phyloP scores from a whole-genome alignment of 257 asterid genomes.

The Nicotiana tabacum region DNA sequence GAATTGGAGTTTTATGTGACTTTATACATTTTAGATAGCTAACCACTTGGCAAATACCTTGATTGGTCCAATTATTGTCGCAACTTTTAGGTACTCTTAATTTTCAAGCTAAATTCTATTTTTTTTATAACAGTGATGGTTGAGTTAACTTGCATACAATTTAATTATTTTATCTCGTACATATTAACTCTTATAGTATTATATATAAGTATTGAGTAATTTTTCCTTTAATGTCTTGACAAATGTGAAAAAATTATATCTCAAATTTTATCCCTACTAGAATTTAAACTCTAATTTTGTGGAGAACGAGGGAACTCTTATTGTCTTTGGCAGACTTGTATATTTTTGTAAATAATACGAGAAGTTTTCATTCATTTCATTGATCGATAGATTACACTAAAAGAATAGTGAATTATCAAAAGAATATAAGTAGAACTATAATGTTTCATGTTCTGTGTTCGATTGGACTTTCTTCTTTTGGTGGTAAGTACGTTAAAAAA shows the following conservation, averaged over 20 bases:
- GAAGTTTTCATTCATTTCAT: neutral
- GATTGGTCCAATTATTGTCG: neutral
- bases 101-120: neutral
- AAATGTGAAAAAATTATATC: neutral
- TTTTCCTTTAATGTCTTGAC: neutral
- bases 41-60: neutral
- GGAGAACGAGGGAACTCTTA: neutral
- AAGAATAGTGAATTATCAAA: neutral
- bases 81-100: neutral
- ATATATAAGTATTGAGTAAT: neutral
- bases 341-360: no score
- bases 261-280: neutral
- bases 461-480: neutral
- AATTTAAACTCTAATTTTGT: neutral
- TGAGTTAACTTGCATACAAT: neutral
- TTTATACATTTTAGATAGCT: no score
- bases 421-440: neutral
- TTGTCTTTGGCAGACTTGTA: neutral
- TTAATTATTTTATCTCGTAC: neutral
- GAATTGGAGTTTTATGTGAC: no score
- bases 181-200: neutral
- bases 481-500: neutral
- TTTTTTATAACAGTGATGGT: neutral
- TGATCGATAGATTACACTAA: neutral
- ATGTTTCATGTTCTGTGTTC: neutral